Evolutionary conservation across 352 stramenopile genomes (phyloP).

Genomic region (Phytophthora ramorum): DNA sequence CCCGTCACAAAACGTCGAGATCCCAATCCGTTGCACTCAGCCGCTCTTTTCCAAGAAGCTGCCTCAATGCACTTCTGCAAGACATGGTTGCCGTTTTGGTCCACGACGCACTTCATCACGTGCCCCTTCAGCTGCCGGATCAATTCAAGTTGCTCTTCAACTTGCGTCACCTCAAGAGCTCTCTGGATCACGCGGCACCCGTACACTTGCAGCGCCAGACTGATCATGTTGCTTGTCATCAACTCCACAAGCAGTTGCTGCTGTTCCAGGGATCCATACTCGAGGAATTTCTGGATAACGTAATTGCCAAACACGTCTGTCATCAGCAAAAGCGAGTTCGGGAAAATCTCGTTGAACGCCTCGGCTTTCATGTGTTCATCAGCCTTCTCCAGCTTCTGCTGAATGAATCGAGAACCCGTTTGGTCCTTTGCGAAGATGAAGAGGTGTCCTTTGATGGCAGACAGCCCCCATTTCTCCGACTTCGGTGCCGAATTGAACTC

Average conservation of each 20-base stretch:
- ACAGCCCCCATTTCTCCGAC: conserved; percentile 84
- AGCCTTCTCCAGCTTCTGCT: conserved; percentile 89
- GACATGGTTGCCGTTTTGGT: conserved; percentile 99
- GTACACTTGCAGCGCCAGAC: conserved; percentile 96
- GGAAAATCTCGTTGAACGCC: conserved; percentile 87
- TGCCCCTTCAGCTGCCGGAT: conserved; percentile 84
- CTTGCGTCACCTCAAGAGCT: conserved; percentile 77
- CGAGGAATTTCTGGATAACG: conserved; percentile 98
- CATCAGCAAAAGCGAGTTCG: conserved; percentile 85
- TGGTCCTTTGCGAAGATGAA: conserved; percentile 89
- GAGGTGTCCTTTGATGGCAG: conserved; percentile 84
- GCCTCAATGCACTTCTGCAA: conserved; percentile 98
- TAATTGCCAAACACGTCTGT: conserved; percentile 99
- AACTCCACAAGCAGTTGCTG: conserved; percentile 84
- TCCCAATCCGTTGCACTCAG: conserved; percentile 25
- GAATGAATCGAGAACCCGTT: conserved; percentile 87
- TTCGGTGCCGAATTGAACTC: conserved; percentile 80
- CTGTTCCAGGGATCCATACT: conserved; percentile 92
- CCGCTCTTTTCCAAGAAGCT: conserved; percentile 60
- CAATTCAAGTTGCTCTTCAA: conserved; percentile 76
- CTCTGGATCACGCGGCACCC: conserved; percentile 98
- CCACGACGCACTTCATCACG: conserved; percentile 94
- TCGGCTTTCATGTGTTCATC: conserved; percentile 73
- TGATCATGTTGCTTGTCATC: conserved; percentile 95
- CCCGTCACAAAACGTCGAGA: conserved; percentile 58